Percentiles rank a stretch among this genome's conserved stretches.
phyloP scores from a whole-genome alignment of 306 rosid genomes.

The Datisca glomerata region DNA sequence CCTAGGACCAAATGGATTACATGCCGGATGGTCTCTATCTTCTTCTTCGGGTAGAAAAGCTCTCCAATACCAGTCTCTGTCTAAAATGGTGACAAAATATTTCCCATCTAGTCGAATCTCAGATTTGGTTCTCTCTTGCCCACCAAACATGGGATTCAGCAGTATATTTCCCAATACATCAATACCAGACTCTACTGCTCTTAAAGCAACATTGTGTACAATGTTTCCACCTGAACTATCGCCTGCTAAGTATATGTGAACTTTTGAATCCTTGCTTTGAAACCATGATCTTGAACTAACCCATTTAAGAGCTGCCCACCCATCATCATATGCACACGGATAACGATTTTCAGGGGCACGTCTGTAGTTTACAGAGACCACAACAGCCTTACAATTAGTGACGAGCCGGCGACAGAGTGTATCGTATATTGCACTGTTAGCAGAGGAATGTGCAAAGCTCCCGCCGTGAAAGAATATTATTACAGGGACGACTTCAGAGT shows the following conservation, averaged over 20 bases:
- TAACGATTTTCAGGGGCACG: constrained; percentile 75
- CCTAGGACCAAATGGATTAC: constrained; percentile 87
- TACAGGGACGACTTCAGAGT: constrained; percentile 55
- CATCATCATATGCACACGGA: constrained; percentile 95
- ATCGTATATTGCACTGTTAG: constrained; percentile 86
- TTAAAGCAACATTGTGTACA: constrained; percentile 77
- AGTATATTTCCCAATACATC: constrained; percentile 72
- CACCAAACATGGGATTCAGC: constrained; percentile 93
- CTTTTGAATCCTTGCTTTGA: constrained; percentile 69
- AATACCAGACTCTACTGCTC: constrained; percentile 53
- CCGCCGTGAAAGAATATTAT: constrained; percentile 93
- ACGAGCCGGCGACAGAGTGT: constrained; percentile 77
- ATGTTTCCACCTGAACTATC: constrained; percentile 99
- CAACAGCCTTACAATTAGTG: constrained; percentile 74
- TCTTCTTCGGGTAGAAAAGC: constrained; percentile 95
- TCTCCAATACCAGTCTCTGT: constrained; percentile 98
- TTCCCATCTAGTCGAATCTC: constrained; percentile 75
- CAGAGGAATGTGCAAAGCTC: constrained; percentile 92
- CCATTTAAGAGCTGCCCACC: constrained; percentile 85
- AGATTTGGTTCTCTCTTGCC: constrained; percentile 64
- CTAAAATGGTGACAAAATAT: constrained; percentile 71
- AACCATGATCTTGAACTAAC: constrained; percentile 75
- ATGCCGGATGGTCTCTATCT: constrained; percentile 90
- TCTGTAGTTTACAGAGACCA: constrained; percentile 77
- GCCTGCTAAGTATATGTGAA: constrained; percentile 70